Base-by-base conservation (phyloP, 1,284 basidiomycete species). In the Ceratobasidium sp. region DNA sequence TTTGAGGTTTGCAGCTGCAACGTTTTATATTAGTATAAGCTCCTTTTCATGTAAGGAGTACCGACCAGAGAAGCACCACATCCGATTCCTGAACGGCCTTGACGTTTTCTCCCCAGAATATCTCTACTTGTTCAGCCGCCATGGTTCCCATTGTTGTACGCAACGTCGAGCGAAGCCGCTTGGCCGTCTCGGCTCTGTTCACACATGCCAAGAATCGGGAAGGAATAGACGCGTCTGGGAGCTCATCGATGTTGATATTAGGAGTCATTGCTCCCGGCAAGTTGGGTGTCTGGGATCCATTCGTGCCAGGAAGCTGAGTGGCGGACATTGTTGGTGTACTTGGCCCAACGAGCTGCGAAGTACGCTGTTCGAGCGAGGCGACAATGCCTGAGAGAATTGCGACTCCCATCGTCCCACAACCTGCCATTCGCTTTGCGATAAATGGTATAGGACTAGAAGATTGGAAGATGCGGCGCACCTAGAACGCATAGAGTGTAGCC, bases 331-430 rank as follows among this genome's bases (percentile, higher is more conserved):
- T 80, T 67, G 77, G 79, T 72, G 64, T 72, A 12, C 43, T 71
- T 18, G 59, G 59, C 12, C 60, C 60, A 6, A 41, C 58, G 65
- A 64, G 10, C 71, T 74, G 72, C 72, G 78, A 50, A 76, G 83
- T 77, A 76, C 83, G 84, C 8, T 84, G 80, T 74, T 90, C 84
- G 58, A 93, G 85, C 79, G 91, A 90, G 74, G 90, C 87, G 59
- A 96, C 83, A 46, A 97, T 89, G 69, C 95, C 97, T 34, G 96
- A 97, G 58, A 97, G 88, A 79, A 99, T 88, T 73, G 97, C 96
- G 76, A 98, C 84, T 72, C 97, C 97, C 97, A 99, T 99, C 6
- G 97, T 99, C 72, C 97, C 97, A 82, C 97, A 99, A 86, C 96
- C 96, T 94, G 72, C 32, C 74, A 72, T 26, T 57, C n/a, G 69